These are phyloP conservation scores for Monosiga brevicollis DNA, from an alignment of 78 protist species.

Conservation along the genomic window DNA sequence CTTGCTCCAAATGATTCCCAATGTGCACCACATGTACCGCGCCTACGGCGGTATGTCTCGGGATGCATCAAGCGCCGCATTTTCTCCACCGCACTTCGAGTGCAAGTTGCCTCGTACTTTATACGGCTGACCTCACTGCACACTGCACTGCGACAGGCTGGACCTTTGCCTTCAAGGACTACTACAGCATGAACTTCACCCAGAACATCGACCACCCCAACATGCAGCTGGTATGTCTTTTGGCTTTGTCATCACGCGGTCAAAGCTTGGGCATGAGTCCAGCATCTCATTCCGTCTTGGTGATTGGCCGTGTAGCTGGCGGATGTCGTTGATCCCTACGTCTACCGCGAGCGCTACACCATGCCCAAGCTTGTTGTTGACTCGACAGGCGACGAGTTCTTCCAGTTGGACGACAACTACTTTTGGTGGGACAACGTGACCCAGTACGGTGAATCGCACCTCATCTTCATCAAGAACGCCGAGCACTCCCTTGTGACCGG, in stretches of 20 bases:
- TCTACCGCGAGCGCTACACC: background rate
- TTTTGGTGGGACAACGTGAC: slow-evolving; percentile 26
- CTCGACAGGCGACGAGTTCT: slow-evolving; percentile 16
- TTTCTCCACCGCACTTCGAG: slow-evolving; percentile 14
- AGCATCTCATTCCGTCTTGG: background rate
- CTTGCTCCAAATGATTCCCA: slow-evolving; percentile 11
- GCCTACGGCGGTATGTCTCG: slow-evolving; percentile 49
- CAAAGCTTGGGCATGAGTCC: slow-evolving; percentile 31
- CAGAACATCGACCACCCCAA: slow-evolving; percentile 19
- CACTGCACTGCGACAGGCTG: too few relatives aligned
- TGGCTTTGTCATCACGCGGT: background rate
- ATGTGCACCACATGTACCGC: slow-evolving; percentile 23
- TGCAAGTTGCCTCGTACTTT: too few relatives aligned
- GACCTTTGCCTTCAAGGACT: slow-evolving; percentile 15
- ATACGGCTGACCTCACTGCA: background rate
- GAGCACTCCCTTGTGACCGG: slow-evolving; percentile 49
- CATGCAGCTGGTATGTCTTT: slow-evolving; percentile 16
- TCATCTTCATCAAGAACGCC: slow-evolving; percentile 45
- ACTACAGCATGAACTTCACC: slow-evolving; percentile 28
- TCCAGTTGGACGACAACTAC: slow-evolving; percentile 29
- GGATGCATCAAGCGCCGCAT: slow-evolving; percentile 29
- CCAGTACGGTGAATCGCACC: slow-evolving; percentile 35
- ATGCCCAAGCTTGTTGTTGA: background rate
- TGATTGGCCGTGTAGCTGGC: too few relatives aligned
- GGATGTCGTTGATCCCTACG: background rate